These are phyloP conservation scores for Cutaneotrichosporon arboriforme DNA, from an alignment of 1,284 basidiomycete species.

Conservation along the genomic window DNA sequence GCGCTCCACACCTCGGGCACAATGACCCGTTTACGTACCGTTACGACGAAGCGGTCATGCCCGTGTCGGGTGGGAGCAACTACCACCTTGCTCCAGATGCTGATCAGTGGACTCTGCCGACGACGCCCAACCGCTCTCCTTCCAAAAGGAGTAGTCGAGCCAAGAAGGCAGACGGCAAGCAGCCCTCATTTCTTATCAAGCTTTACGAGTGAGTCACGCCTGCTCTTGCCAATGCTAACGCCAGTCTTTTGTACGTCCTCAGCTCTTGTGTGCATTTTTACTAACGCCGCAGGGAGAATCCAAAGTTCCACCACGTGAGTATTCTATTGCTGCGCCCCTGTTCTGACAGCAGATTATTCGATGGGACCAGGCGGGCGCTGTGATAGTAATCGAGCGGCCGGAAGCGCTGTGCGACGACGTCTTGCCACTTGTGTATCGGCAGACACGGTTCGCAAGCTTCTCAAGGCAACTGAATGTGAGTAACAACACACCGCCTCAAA, in stretches of 20 bases:
- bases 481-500: constrained; percentile 18
- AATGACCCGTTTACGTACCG: too few relatives aligned
- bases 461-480: constrained; percentile 85
- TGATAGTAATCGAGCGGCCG: constrained; percentile 84
- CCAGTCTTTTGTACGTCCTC: constrained; percentile 1
- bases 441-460: constrained; percentile 88
- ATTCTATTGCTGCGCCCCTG: not conserved
- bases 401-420: constrained; percentile 84
- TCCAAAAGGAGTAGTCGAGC: constrained; percentile 10
- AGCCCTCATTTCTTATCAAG: constrained; percentile 86
- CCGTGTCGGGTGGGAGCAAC: too few relatives aligned
- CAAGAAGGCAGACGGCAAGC: constrained; percentile 52
- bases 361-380: constrained; percentile 80
- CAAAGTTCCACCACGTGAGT: constrained; percentile 34
- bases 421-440: constrained; percentile 79
- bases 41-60: too few relatives aligned
- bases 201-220: constrained; percentile 68
- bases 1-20: too few relatives aligned
- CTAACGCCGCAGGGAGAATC: constrained; percentile 21
- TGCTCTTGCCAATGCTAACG: not conserved
- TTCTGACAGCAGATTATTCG: constrained; percentile 61
- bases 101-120: not conserved
- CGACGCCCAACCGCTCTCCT: not conserved
- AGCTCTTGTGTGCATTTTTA: not conserved
- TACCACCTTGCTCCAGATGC: too few relatives aligned